A percentile compares a stretch with the other conserved stretches of the same genome.
Evolutionary conservation across 768 basidiomycete species (phyloP).

Genomic region (Psilocybe subaeruginosa): DNA sequence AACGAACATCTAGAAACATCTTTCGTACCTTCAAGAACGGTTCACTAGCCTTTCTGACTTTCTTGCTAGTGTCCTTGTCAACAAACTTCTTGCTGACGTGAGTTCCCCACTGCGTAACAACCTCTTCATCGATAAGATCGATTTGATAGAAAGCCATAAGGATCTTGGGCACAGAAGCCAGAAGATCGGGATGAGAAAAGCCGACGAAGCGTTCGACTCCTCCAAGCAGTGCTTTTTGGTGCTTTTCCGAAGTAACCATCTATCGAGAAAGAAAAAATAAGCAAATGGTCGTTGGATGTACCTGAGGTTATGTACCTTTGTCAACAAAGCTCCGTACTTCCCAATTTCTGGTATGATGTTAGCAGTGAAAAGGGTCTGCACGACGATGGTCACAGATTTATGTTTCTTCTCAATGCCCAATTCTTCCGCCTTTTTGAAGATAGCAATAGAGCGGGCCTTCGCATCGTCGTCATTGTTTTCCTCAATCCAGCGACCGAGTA

Average conservation of each 20-base stretch:
- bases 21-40: constrained; percentile 85
- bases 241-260: constrained; percentile 93
- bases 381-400: constrained; percentile 82
- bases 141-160: constrained; percentile 93
- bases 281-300: constrained; percentile 9
- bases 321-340: constrained; percentile 69
- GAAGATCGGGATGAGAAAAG: constrained; percentile 69
- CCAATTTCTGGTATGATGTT: constrained; percentile 68
- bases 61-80: constrained; percentile 94
- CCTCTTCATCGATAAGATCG: constrained; percentile 91
- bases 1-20: constrained; percentile 3
- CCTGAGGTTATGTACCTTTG: constrained; percentile 58
- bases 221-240: constrained; percentile 92
- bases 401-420: constrained; percentile 94
- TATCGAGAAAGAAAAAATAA: constrained; percentile 27
- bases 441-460: constrained; percentile 60
- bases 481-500: constrained; percentile 84
- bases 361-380: constrained; percentile 81
- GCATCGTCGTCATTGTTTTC: constrained; percentile 60
- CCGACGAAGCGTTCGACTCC: constrained; percentile 90
- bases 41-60: constrained; percentile 92
- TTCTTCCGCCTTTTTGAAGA: constrained; percentile 90
- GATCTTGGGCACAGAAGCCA: constrained; percentile 81
- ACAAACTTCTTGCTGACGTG: constrained; percentile 97
- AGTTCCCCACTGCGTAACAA: constrained; percentile 91